A percentile compares a stretch with the other conserved stretches of the same genome.
Evolutionary conservation across 257 asterid species (phyloP).

Genomic region (Solanum appendiculatum): DNA sequence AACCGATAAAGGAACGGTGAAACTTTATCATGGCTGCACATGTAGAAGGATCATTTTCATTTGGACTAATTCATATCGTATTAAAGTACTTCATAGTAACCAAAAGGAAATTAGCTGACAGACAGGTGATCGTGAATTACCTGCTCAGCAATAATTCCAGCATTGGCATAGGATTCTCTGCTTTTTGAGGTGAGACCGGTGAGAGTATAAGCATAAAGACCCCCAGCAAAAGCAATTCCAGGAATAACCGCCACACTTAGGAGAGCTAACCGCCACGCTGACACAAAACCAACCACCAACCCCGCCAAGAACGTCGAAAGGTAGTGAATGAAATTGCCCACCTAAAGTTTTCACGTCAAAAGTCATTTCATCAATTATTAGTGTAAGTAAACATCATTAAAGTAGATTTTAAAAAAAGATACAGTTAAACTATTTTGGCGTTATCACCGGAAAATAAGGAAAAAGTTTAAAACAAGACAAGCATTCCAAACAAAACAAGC

Average conservation of each 20-base stretch:
- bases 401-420: not conserved
- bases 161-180: conserved; percentile 92
- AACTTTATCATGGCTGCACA: not conserved
- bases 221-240: conserved; percentile 97
- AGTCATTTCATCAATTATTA: not conserved
- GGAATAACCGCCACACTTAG: conserved; percentile 98
- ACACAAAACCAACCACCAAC: conserved; percentile 94
- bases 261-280: conserved; percentile 93
- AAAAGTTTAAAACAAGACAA: not conserved
- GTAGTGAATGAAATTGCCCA: conserved; percentile 95
- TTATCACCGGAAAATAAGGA: not conserved
- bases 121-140: conserved; percentile 14
- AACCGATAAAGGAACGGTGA: not conserved
- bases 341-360: conserved; percentile 27
- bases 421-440: not conserved
- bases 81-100: not conserved
- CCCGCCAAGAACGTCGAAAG: conserved; percentile 98
- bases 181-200: conserved; percentile 96
- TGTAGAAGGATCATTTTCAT: not conserved
- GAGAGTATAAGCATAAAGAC: conserved; percentile 83
- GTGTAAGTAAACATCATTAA: not conserved
- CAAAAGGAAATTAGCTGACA: not conserved
- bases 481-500: not conserved
- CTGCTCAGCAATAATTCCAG: conserved; percentile 97
- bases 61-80: not conserved